These are phyloP conservation scores for Mucor indicus DNA, from an alignment of 371 early-diverging fungal genomes.

Conservation along the genomic window DNA sequence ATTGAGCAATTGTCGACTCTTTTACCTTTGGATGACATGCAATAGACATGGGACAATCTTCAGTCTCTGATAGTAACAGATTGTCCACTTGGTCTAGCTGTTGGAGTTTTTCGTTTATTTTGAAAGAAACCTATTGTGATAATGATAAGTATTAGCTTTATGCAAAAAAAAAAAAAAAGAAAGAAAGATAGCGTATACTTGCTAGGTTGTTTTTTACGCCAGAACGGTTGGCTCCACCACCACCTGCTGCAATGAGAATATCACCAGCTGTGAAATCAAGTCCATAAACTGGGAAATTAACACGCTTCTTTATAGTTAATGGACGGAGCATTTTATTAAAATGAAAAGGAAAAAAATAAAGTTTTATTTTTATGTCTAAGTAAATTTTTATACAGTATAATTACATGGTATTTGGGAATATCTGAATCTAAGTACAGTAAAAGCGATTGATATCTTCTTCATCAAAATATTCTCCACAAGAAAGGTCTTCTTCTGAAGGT, in stretches of 20 bases:
- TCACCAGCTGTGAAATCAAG: slow-evolving; percentile 51
- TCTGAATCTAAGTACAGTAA: neutral
- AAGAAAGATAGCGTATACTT: slow-evolving; percentile 12
- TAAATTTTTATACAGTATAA: neutral
- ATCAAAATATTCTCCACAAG: slow-evolving; percentile 4
- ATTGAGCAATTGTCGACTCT: neutral
- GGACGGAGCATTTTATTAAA: neutral
- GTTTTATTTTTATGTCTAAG: too few species aligned
- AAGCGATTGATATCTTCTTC: neutral
- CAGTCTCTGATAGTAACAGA: slow-evolving; percentile 33
- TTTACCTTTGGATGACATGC: slow-evolving; percentile 57
- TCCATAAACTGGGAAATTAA: slow-evolving; percentile 53
- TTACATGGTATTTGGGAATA: too few species aligned
- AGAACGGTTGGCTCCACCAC: slow-evolving; percentile 57
- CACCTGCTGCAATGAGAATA: slow-evolving; percentile 58
- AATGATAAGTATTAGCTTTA: neutral
- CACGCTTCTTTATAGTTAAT: slow-evolving; percentile 10
- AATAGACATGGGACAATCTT: slow-evolving; percentile 68
- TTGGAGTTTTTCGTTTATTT: slow-evolving; percentile 5
- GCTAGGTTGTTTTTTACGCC: slow-evolving; percentile 69
- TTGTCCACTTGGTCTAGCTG: neutral
- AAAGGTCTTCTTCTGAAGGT: slow-evolving; percentile 22
- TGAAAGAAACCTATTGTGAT: slow-evolving; percentile 17
- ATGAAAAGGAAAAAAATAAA: too few species aligned
- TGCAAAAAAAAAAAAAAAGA: too few species aligned